Conservation (phyloP, 805 yeast species). For the Kluyveromyces wickerhamii region DNA sequence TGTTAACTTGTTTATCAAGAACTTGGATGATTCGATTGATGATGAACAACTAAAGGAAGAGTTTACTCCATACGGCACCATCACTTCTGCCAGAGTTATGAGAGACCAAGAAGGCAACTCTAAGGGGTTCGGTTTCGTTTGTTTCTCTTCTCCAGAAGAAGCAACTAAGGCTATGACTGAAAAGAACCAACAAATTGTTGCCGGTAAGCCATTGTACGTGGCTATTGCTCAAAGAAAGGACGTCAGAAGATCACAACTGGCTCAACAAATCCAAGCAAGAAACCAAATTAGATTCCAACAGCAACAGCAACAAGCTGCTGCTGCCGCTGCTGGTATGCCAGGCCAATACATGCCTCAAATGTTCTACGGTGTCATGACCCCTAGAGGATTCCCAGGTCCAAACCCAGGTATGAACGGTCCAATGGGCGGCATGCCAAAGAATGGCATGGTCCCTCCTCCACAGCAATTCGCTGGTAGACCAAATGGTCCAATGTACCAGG, state of each 20-base stretch:
- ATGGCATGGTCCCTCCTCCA: conserved; percentile 43
- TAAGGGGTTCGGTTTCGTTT: conserved; percentile 97
- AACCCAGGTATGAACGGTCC: conserved; percentile 71
- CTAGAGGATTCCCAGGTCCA: conserved; percentile 78
- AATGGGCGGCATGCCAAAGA: conserved; percentile 54
- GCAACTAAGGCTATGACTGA: conserved; percentile 97
- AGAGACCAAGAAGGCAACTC: conserved; percentile 90
- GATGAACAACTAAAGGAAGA: conserved; percentile 89
- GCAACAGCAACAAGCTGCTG: conserved; percentile 46
- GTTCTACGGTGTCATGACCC: conserved; percentile 51
- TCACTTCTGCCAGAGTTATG: conserved; percentile 96
- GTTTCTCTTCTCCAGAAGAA: conserved; percentile 97
- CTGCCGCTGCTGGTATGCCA: conserved; percentile 33
- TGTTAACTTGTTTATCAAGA: conserved; percentile 92
- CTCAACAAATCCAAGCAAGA: conserved; percentile 97
- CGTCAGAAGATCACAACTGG: conserved; percentile 92
- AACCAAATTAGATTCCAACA: conserved; percentile 98
- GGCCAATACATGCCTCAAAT: conserved; percentile 35
- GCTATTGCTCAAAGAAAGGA: conserved; percentile 99
- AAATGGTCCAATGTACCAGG: conserved; percentile 73
- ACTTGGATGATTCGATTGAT: conserved; percentile 88
- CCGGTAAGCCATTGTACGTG: conserved; percentile 94
- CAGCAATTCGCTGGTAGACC: conserved; percentile 52
- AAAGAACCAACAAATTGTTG: conserved; percentile 95
- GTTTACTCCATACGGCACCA: conserved; percentile 87